These are phyloP conservation scores for Penicillium nordicum DNA, from an alignment of 2,329 filamentous ascomycete genomes.

Conservation along the genomic window DNA sequence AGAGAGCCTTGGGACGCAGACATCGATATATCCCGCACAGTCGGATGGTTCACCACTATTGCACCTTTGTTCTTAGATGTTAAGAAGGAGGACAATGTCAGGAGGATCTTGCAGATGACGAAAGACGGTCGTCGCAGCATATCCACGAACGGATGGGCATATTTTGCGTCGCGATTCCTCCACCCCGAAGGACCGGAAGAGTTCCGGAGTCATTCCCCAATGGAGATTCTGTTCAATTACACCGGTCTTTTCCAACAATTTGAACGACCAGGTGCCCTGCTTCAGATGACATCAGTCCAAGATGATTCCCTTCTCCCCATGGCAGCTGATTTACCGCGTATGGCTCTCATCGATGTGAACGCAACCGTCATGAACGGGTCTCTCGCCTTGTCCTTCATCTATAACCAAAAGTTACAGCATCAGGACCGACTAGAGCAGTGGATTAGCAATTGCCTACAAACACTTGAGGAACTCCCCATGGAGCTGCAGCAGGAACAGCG, in stretches of 20 bases:
- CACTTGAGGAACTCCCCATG: no score
- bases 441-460: no score
- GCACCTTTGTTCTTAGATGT: constrained; percentile 39
- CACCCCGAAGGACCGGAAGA: not conserved
- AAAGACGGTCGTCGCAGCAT: constrained; percentile 42
- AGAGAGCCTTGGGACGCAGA: constrained; percentile 43
- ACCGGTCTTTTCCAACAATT: constrained; percentile 51
- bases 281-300: no score
- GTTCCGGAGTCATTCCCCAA: constrained; percentile 31
- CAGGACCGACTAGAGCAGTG: no score
- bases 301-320: no score
- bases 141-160: constrained; percentile 46
- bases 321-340: no score
- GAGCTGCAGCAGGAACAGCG: no score
- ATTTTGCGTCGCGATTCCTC: constrained; percentile 45
- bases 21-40: constrained; percentile 54
- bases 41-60: constrained; percentile 60
- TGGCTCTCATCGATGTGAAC: no score
- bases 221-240: constrained; percentile 60
- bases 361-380: no score
- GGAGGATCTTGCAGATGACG: not conserved
- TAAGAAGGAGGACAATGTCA: no score
- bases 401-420: no score
- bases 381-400: no score
- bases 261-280: constrained; percentile 26